Evolutionary conservation across 2,329 filamentous ascomycete species (phyloP).

Genomic region (Setomelanomma holmii): DNA sequence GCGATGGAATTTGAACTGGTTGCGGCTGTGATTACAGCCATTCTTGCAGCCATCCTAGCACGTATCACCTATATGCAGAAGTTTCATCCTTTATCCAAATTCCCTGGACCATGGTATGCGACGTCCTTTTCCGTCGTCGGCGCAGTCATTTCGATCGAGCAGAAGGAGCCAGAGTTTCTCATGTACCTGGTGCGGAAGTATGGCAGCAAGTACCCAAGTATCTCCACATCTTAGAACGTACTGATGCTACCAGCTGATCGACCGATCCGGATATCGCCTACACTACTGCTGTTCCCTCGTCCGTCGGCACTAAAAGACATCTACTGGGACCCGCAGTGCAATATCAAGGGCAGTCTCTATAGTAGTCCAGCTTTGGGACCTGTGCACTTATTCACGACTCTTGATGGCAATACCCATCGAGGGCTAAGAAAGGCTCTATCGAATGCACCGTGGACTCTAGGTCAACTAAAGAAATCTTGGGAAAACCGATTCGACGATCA

Average conservation of each 20-base stretch:
- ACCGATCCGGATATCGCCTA: constrained; percentile 50
- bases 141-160: constrained; percentile 34
- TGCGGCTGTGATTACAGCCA: constrained; percentile 4
- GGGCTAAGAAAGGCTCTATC: constrained; percentile 47
- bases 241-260: constrained; percentile 26
- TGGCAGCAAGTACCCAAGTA: constrained; percentile 27
- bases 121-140: constrained; percentile 43
- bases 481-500: constrained; percentile 48
- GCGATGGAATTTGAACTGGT: constrained; percentile 8
- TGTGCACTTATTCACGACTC: constrained; percentile 42
- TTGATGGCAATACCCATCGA: constrained; percentile 45
- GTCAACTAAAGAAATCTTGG: constrained; percentile 50
- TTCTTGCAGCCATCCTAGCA: constrained; percentile 15
- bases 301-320: constrained; percentile 49
- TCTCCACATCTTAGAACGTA: background rate
- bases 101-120: constrained; percentile 52
- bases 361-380: constrained; percentile 47
- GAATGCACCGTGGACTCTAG: constrained; percentile 49
- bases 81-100: constrained; percentile 52
- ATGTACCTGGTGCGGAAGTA: constrained; percentile 37
- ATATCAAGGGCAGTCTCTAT: constrained; percentile 47
- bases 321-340: constrained; percentile 49
- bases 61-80: constrained; percentile 47
- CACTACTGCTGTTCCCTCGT: constrained; percentile 47
- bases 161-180: constrained; percentile 39